phyloP scores from a whole-genome alignment of 164 flowering plant genomes.

The Platanus orientalis region DNA sequence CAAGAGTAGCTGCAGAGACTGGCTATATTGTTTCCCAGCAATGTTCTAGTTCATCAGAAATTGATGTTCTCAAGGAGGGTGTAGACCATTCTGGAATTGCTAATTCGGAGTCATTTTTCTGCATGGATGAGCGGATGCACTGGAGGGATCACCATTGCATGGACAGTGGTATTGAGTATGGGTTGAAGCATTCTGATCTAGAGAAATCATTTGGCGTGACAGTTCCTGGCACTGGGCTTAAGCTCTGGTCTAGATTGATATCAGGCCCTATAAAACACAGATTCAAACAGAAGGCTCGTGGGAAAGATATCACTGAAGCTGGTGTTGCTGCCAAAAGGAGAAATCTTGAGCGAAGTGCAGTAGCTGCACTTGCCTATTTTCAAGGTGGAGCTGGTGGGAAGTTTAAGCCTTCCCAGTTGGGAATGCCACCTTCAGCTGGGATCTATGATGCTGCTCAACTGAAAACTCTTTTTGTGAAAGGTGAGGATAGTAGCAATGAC shows the following conservation, averaged over 20 bases:
- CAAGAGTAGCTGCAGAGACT: constrained; percentile 61
- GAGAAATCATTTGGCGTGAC: constrained; percentile 82
- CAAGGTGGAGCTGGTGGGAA: constrained; percentile 28
- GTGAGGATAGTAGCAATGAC: constrained; percentile 15
- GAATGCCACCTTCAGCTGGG: constrained; percentile 14
- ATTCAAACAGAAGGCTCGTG: constrained; percentile 54
- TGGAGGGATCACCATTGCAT: constrained; percentile 76
- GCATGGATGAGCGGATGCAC: constrained; percentile 62
- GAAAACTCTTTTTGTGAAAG: constrained; percentile 17
- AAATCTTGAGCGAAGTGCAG: constrained; percentile 79
- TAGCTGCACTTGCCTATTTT: constrained; percentile 61
- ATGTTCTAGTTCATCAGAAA: constrained; percentile 21
- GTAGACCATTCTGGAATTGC: constrained; percentile 20
- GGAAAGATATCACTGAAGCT: constrained; percentile 34
- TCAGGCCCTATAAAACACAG: constrained; percentile 39
- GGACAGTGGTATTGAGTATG: constrained; percentile 76
- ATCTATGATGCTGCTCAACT: constrained; percentile 26
- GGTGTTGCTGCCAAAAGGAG: constrained; percentile 46
- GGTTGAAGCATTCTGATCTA: constrained; percentile 70
- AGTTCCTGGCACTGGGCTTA: constrained; percentile 43
- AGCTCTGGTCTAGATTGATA: constrained; percentile 57
- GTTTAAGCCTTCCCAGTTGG: constrained; percentile 22
- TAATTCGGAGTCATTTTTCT: constrained; percentile 35
- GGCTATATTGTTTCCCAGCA: constrained; percentile 63
- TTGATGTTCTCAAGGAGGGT: constrained; percentile 28